Evolutionary conservation across 2,329 filamentous ascomycete genomes (phyloP).

Genomic region (Chrysosporium keratinophilum): DNA sequence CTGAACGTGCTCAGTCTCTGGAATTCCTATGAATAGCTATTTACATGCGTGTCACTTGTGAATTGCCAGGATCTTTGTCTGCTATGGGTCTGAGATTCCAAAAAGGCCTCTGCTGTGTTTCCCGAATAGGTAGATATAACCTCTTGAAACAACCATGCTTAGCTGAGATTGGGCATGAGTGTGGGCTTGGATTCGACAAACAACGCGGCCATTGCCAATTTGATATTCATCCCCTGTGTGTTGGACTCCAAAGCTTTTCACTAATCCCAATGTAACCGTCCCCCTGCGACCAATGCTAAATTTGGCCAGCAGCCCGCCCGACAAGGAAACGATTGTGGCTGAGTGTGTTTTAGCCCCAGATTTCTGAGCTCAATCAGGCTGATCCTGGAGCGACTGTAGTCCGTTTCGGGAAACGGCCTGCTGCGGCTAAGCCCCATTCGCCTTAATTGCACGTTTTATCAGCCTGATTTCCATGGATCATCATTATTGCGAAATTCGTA

Average conservation of each 20-base stretch:
- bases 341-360: not conserved
- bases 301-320: not conserved
- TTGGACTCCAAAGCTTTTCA: not conserved
- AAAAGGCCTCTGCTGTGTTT: not conserved
- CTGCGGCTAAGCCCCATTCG: no score
- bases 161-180: not conserved
- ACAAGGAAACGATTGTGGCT: not conserved
- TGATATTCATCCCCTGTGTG: not conserved
- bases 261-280: not conserved
- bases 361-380: no score
- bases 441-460: no score
- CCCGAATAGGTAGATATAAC: not conserved
- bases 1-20: no score
- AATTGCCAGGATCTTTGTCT: no score
- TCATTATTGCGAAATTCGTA: no score
- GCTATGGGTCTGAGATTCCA: not conserved
- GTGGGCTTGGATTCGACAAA: not conserved
- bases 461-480: no score
- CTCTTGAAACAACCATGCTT: not conserved
- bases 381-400: no score
- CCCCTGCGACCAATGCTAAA: not conserved
- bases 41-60: no score
- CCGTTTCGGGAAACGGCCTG: no score
- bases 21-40: no score
- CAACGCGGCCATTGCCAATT: not conserved